Evolutionary conservation across 257 asterid genomes (phyloP), one percentile per base, ranked within the genome.

Genomic region (Paraleonurus japonicus): DNA sequence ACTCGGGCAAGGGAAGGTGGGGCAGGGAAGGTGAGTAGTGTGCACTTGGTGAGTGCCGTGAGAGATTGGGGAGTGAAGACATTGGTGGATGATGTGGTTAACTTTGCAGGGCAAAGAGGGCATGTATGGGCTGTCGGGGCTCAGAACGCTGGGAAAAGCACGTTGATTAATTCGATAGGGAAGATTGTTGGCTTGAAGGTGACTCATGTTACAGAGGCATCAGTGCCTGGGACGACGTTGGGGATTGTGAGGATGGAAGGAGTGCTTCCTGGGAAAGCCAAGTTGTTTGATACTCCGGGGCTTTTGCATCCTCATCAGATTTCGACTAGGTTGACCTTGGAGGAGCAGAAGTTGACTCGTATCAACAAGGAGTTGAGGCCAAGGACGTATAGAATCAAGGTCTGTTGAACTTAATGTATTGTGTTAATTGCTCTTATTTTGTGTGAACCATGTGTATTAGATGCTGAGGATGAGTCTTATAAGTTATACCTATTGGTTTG

Each of bases 131-230:
- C 92, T 0, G 86, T 94, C 15, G 99, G 98, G 62, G 96, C 93
- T 19, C 98, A 94, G 74, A 94, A 94, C 78, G 95, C 98, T 1
- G 96, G 99, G n/a, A 91, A 94, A 78, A 89, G 96, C 78, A 89
- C 98, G 1, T 70, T 94, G 81, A 78, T 94, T 69, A 91, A 91
- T 60, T 88, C 96, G 0, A 85, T 88, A 53, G 95, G 96, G 48
- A 89, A 92, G 75, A 76, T 80, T 63, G 82, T 78, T 33, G 96
- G 93, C 5, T 72, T 76, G 75, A 84, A 78, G 69, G 83, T 58
- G 74, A 83, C 89, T 24, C 91, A 85, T 79, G 84, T 92, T 50
- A 94, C 98, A 0, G 99, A 94, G 83, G 98, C 98, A 4, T 86
- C 95, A 0, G 93, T 91, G 26, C 96, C 96, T 2, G 96, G 99